Percentiles rank a stretch among this genome's conserved stretches.
Evolutionary conservation across 768 basidiomycete species (phyloP).

Genomic region (Suillus placidus): DNA sequence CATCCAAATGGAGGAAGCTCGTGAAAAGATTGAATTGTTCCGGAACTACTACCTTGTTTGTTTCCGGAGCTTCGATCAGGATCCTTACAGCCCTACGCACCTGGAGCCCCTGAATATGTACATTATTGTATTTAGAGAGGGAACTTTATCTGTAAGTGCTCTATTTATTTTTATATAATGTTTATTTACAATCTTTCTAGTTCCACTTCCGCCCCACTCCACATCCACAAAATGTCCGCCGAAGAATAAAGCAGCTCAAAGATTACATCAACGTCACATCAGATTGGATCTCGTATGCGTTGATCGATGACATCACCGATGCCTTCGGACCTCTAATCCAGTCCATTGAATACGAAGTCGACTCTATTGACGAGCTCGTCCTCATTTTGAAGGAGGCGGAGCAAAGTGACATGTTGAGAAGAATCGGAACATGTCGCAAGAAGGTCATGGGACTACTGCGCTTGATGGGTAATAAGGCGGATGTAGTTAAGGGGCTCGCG

Average conservation of each 20-base stretch:
- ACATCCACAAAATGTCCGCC: conserved; percentile 96
- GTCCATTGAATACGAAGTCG: conserved; percentile 98
- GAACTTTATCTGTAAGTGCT: conserved; percentile 81
- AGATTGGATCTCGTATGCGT: conserved; percentile 99
- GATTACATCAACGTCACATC: conserved; percentile 99
- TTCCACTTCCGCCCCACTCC: conserved; percentile 98
- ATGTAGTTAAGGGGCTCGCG: conserved; percentile 97
- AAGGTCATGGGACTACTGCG: conserved; percentile 98
- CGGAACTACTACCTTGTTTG: conserved; percentile 98
- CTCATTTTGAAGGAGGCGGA: conserved; percentile 76
- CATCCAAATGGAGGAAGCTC: conserved; percentile 98
- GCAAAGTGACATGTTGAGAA: conserved; percentile 95
- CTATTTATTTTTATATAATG: background rate
- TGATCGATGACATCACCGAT: conserved; percentile 99
- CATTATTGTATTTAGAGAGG: conserved; percentile 97
- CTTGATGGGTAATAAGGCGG: conserved; percentile 99
- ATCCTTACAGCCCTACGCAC: conserved; percentile 94
- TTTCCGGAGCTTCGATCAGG: conserved; percentile 99
- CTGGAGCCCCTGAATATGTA: conserved; percentile 99
- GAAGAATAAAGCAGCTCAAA: conserved; percentile 97
- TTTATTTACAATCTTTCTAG: conserved; percentile 38
- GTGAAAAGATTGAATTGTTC: conserved; percentile 99
- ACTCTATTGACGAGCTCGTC: conserved; percentile 97
- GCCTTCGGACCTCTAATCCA: conserved; percentile 99
- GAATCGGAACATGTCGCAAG: conserved; percentile 97